Evolutionary conservation across 441 rosid genomes (phyloP), one percentile per base, ranked within the genome.

Genomic region (Adansonia grandidieri): DNA sequence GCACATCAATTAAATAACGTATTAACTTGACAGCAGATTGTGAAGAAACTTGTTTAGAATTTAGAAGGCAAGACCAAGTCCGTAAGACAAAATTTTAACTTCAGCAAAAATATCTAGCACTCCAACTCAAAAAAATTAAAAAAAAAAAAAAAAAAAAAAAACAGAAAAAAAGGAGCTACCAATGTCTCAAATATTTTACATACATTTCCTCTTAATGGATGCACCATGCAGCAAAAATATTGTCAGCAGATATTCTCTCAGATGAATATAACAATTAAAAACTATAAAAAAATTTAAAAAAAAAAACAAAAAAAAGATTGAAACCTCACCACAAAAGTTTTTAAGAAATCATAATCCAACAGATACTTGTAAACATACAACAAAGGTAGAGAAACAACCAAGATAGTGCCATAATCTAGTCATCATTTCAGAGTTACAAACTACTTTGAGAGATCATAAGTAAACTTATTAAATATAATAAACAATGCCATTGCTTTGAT

Each of bases 401-500:
- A 37, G 42, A 56, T 56, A 17, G 51, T n/a, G 11, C 37, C 40
- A 71, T 40, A 72, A 56, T 48, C 65, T 56, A 72, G 76, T 56
- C 50, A 56, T 51, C 15, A 10, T 10, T 56, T 72, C 17, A 32
- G n/a, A 72, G 24, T 5, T 72, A 37, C 50, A 37, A n/a, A 51
- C 64, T 51, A 56, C 51, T 17, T 54, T 71, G 9, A n/a, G 19
- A 54, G 7, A 37, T 57, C 53, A 57, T 19, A 57, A 44, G 66
- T 42, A 42, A 42, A 57, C 76, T 57, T 57, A 57, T 40, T 37
- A 37, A 73, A 73, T 42, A 40, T 19, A 50, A 71, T 17, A 63
- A 17, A 67, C 60, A 62, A 75, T 45, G 58, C 19, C 61, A 77
- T 63, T 47, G 74, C 63, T 78, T 32, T 78, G 72, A 66, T 40